A percentile compares a stretch with the other conserved stretches of the same genome.
phyloP scores from a whole-genome alignment of 1,139 yeast genomes.

The Candida neerlandica region DNA sequence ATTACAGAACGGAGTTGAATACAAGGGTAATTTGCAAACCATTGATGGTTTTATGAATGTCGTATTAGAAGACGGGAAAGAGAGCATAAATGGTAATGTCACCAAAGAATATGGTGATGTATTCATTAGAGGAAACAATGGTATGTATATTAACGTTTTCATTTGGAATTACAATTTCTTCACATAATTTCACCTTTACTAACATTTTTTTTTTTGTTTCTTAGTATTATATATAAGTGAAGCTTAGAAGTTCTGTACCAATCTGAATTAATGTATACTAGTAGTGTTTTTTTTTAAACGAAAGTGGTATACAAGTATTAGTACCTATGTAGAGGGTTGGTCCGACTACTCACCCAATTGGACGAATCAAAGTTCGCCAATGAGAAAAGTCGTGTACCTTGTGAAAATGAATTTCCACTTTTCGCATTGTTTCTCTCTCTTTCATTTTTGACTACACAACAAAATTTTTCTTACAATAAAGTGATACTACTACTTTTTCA shows the following conservation, averaged over 20 bases:
- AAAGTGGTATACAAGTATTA: neutral
- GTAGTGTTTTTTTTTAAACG: neutral
- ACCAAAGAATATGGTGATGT: conserved; percentile 77
- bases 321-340: neutral
- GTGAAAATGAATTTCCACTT: neutral
- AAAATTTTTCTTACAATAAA: conserved; percentile 4
- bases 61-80: conserved; percentile 77
- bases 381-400: conserved; percentile 10
- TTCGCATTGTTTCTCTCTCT: conserved; percentile 1
- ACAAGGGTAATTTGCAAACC: conserved; percentile 73
- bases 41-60: conserved; percentile 98
- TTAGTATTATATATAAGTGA: conserved; percentile 52
- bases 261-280: conserved; percentile 10
- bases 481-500: neutral
- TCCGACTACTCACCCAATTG: neutral
- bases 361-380: conserved; percentile 19
- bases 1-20: conserved; percentile 84
- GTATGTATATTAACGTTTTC: conserved; percentile 44
- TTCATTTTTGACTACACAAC: conserved; percentile 2
- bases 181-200: neutral
- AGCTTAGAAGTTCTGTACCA: conserved; percentile 22
- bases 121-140: conserved; percentile 92
- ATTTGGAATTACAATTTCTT: neutral
- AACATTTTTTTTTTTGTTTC: conserved; percentile 6
- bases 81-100: conserved; percentile 57